Conservation (phyloP, 2,329 filamentous ascomycete species). For the Colletotrichum godetiae region DNA sequence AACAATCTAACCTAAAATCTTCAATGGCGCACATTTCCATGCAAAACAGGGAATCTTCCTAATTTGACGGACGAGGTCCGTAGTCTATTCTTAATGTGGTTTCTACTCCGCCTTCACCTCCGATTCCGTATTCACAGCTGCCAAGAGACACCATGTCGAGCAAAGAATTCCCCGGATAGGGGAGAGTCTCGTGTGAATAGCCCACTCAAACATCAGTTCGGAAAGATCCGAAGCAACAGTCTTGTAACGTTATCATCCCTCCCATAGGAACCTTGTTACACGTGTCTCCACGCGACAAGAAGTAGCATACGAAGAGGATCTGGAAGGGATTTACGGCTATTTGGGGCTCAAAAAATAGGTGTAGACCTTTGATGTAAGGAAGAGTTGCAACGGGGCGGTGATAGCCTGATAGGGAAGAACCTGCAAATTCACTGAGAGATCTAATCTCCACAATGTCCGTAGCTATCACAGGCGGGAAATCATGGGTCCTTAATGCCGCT, state of each 20-base stretch:
- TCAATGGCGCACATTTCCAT: background rate
- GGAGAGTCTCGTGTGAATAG: background rate
- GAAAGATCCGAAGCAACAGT: background rate
- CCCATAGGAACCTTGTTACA: background rate
- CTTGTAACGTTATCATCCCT: background rate
- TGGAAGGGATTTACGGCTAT: background rate
- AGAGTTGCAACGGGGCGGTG: background rate
- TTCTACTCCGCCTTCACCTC: background rate
- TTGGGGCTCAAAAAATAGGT: background rate
- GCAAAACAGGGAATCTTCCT: background rate
- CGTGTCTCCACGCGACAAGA: background rate
- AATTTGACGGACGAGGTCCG: background rate
- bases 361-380: rapidly evolving
- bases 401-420: background rate
- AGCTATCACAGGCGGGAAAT: background rate
- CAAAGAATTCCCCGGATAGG: background rate
- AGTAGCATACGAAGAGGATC: background rate
- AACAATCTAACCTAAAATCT: background rate
- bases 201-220: background rate
- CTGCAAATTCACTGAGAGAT: background rate
- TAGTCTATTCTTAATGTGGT: background rate
- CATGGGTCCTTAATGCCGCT: background rate
- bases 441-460: background rate
- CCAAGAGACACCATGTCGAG: background rate
- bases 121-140: background rate